These are phyloP conservation scores for Carex cristatella DNA, from an alignment of 176 grass and related monocot genomes.

Conservation along the genomic window DNA sequence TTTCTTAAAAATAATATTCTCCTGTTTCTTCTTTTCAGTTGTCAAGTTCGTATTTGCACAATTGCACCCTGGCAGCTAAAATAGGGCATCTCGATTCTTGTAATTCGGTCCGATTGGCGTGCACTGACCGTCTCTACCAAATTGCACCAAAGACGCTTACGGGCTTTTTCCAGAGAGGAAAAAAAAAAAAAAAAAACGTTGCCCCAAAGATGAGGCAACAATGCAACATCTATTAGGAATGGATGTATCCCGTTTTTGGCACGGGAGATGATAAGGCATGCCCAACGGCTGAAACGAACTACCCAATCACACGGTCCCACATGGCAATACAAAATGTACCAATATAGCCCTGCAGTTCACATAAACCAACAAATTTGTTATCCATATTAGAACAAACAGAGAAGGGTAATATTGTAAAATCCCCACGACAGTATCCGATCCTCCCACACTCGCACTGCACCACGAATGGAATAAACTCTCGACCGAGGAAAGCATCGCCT, in stretches of 20 bases:
- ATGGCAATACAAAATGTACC: background rate
- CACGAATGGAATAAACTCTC: slow-evolving; percentile 26
- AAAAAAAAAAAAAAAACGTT: too few species aligned
- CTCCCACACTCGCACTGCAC: slow-evolving; percentile 10
- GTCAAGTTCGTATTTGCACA: too few species aligned
- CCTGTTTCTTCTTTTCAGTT: too few species aligned
- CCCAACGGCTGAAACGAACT: slow-evolving; percentile 15
- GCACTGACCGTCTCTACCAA: too few species aligned
- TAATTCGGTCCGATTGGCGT: too few species aligned
- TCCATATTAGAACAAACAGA: background rate
- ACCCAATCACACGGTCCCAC: slow-evolving; percentile 15
- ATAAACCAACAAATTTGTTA: background rate
- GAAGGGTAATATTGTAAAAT: slow-evolving; percentile 7
- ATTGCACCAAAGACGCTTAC: too few species aligned
- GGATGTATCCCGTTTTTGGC: background rate
- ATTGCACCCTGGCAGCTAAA: too few species aligned
- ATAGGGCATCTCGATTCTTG: too few species aligned
- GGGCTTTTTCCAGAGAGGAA: too few species aligned
- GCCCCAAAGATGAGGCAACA: too few species aligned
- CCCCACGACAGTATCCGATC: background rate
- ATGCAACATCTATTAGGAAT: background rate
- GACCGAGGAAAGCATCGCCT: background rate
- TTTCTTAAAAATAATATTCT: too few species aligned
- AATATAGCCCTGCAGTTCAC: background rate
- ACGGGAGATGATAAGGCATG: background rate